Evolutionary conservation across 352 stramenopile genomes (phyloP), one percentile per base, ranked within the genome.

Genomic region (Phytophthora brassicae): DNA sequence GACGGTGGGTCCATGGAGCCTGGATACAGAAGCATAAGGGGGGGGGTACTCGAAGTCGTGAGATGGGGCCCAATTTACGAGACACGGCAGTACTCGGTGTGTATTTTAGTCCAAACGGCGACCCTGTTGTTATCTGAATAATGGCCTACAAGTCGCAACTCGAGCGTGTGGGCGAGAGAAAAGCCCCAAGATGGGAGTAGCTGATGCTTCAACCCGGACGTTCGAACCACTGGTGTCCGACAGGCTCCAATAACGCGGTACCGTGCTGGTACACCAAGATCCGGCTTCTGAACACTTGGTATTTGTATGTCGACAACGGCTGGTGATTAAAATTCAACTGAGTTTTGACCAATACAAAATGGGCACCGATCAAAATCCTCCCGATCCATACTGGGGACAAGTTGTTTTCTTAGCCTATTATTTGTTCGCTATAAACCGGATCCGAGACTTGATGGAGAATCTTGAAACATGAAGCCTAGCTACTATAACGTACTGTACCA

Each of bases 21-120:
- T 12, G 38, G 38, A 60, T 62, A 66, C 22, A 58, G 67, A 33
- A 72, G 56, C 68, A 73, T 75, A 43, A 64, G 73, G 55, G 39
- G 60, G 24, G 35, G 22, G 38, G n/a, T n/a, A n/a, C 26, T 31
- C 44, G 24, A 44, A 24, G 39, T 33, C 38, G 20, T 75, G 59
- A 70, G 58, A 69, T 72, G 62, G 66, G 67, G 67, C 63, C 56
- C 51, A 59, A 60, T n/a, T n/a, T n/a, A n/a, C n/a, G n/a, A n/a
- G n/a, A n/a, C n/a, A n/a, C n/a, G n/a, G n/a, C 26, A 31, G 26
- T 31, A 31, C 26, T 31, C 8, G 26, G 26, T 31, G 26, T 67
- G 36, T 57, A 66, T 58, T 42, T 53, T 39, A 64, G 61, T 55
- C 55, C 61, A 41, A 49, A 4, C 33, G 11, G 8, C 33, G 17